Percentiles rank a stretch among this genome's conserved stretches.
Evolutionary conservation across 495 filamentous ascomycete genomes (phyloP).

Genomic region (Daldinia concentrica): DNA sequence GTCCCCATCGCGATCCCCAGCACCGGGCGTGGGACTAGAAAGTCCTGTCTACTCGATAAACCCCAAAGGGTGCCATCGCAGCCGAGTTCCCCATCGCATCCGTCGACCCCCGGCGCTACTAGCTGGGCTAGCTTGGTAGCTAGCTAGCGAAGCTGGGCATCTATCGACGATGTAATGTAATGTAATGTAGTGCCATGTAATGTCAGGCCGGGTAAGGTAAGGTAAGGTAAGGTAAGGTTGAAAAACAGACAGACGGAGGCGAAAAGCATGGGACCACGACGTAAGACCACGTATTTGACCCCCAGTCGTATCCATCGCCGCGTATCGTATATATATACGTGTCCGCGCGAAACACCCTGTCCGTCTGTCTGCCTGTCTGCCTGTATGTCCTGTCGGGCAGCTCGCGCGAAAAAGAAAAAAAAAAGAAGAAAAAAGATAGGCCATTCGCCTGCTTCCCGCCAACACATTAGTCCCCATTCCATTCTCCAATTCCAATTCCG

Average conservation of each 20-base stretch:
- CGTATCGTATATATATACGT: slow-evolving; percentile 1
- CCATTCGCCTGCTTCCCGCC: neutral
- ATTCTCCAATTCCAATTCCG: neutral
- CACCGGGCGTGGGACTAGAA: neutral
- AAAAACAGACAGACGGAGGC: too few relatives aligned
- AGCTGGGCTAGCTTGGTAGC: neutral
- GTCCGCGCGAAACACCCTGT: slow-evolving; percentile 4
- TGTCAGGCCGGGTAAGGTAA: neutral
- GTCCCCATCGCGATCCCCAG: neutral
- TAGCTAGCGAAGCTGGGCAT: neutral
- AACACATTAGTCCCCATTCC: slow-evolving; percentile 1
- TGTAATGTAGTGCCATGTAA: neutral
- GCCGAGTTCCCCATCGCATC: neutral
- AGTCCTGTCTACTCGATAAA: neutral
- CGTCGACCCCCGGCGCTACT: neutral
- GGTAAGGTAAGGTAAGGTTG: neutral
- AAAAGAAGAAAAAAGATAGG: neutral
- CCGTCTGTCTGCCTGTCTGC: neutral
- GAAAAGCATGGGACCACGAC: neutral
- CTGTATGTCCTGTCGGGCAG: neutral
- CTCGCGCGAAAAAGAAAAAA: neutral
- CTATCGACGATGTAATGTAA: neutral
- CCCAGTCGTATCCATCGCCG: slow-evolving; percentile 4
- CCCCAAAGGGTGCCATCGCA: neutral
- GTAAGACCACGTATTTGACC: slow-evolving; percentile 8